phyloP scores from a whole-genome alignment of 192 early-diverging fungal genomes.

The Helicostylum pulchrum region DNA sequence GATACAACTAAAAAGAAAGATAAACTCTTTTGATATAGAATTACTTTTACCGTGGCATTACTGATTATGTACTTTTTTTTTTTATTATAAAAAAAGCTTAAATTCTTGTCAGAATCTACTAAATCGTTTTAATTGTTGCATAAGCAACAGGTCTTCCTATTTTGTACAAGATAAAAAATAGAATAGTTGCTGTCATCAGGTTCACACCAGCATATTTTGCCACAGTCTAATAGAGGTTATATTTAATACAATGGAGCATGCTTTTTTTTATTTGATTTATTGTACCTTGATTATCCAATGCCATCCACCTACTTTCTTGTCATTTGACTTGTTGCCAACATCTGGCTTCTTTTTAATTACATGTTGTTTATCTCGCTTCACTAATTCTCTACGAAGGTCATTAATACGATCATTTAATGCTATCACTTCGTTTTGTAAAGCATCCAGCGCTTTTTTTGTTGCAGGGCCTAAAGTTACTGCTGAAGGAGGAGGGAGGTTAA shows the following conservation, averaged over 20 bases:
- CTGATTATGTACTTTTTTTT: too few relatives aligned
- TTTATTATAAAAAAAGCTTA: background rate
- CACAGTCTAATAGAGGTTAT: conserved; percentile 12
- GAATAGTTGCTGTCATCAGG: conserved; percentile 24
- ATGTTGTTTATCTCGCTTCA: conserved; percentile 12
- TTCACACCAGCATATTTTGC: conserved; percentile 30
- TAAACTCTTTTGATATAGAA: too few relatives aligned
- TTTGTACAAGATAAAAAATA: conserved; percentile 23
- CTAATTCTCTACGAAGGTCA: conserved; percentile 28
- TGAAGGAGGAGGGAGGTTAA: too few relatives aligned
- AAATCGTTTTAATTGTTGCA: background rate
- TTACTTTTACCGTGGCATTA: too few relatives aligned
- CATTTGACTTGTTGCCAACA: conserved; percentile 3
- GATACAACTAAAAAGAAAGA: too few relatives aligned
- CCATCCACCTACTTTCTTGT: conserved; percentile 17
- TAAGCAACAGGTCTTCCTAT: conserved; percentile 17
- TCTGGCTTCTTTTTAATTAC: background rate
- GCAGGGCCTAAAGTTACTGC: conserved; percentile 24
- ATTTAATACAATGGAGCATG: background rate
- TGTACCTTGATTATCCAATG: conserved; percentile 16
- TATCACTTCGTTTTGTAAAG: conserved; percentile 32
- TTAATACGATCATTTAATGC: conserved; percentile 36
- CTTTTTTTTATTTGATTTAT: background rate
- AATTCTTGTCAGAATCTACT: background rate
- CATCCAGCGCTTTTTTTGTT: conserved; percentile 32